phyloP scores from a whole-genome alignment of 495 filamentous ascomycete species.

The Durotheca rogersii region DNA sequence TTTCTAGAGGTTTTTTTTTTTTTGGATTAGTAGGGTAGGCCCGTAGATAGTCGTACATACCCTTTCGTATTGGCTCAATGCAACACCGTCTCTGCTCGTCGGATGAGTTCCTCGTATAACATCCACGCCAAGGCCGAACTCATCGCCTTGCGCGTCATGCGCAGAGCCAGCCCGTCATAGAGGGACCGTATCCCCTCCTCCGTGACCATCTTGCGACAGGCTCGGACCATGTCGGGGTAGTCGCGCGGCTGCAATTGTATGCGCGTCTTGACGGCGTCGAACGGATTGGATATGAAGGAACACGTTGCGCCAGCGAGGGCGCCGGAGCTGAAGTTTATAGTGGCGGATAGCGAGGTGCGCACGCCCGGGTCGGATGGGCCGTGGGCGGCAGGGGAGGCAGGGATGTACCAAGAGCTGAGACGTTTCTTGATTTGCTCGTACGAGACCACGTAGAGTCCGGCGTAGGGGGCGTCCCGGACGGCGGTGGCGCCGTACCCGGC shows the following conservation, averaged over 20 bases:
- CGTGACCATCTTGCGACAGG: conserved; percentile 68
- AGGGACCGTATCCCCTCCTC: conserved; percentile 81
- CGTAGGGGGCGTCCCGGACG: conserved; percentile 90
- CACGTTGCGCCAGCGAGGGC: conserved; percentile 76
- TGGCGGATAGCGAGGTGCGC: conserved; percentile 54
- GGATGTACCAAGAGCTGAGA: conserved; percentile 48
- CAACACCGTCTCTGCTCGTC: conserved; percentile 69
- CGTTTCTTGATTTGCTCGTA: conserved; percentile 85
- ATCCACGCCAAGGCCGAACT: conserved; percentile 95
- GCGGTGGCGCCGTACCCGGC: conserved; percentile 92
- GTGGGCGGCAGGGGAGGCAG: conserved; percentile 8
- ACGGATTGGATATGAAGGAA: conserved; percentile 89
- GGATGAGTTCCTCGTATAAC: conserved; percentile 89
- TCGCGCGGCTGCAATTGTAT: conserved; percentile 83
- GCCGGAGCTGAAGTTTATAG: conserved; percentile 83
- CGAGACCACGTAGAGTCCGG: conserved; percentile 89
- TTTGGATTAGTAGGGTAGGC: neutral
- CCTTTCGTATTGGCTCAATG: conserved; percentile 28
- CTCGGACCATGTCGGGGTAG: conserved; percentile 84
- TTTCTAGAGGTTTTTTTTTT: no score
- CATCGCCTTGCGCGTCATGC: conserved; percentile 87
- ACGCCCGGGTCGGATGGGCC: conserved; percentile 21
- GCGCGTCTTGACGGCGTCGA: conserved; percentile 93
- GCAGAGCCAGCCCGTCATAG: conserved; percentile 82
- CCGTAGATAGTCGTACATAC: conserved; percentile 22